Percentiles rank a stretch among this genome's conserved stretches.
Evolutionary conservation across 1,139 yeast genomes (phyloP).

Genomic region (Debaryomyces subglobosus): DNA sequence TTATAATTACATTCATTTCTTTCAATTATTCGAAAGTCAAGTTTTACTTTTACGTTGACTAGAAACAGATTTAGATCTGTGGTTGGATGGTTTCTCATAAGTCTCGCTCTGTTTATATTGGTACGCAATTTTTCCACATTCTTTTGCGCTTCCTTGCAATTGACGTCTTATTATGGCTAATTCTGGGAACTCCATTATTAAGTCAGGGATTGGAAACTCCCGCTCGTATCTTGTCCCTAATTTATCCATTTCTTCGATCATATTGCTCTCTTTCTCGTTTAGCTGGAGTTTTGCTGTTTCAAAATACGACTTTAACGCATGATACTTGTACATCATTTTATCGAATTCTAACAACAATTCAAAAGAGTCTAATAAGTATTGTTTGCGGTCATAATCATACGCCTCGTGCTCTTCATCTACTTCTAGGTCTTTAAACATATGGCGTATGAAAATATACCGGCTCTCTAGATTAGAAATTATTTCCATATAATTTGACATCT

Average conservation of each 20-base stretch:
- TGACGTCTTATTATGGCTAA: constrained; percentile 33
- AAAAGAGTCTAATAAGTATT: constrained; percentile 17
- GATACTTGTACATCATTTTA: constrained; percentile 26
- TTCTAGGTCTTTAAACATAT: constrained; percentile 11
- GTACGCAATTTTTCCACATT: constrained; percentile 31
- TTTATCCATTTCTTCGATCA: constrained; percentile 15
- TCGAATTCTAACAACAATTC: constrained; percentile 26
- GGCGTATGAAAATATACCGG: constrained; percentile 20
- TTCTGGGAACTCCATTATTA: constrained; percentile 23
- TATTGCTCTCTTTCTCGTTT: constrained; percentile 11
- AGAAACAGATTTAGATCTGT: neutral
- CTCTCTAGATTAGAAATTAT: constrained; percentile 11
- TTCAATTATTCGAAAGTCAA: neutral
- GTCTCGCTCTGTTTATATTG: constrained; percentile 8
- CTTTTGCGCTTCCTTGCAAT: constrained; percentile 33
- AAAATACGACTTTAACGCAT: constrained; percentile 20
- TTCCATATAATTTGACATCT: constrained; percentile 24
- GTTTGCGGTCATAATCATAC: constrained; percentile 5
- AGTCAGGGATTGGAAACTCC: constrained; percentile 25
- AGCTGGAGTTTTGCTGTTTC: constrained; percentile 13
- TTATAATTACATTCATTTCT: neutral
- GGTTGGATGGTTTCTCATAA: neutral
- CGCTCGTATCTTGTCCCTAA: constrained; percentile 22
- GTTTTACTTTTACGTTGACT: neutral
- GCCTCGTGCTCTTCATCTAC: constrained; percentile 15